These are phyloP conservation scores for Clonostachys rosea DNA, from an alignment of 2,329 filamentous ascomycete species.

Conservation along the genomic window DNA sequence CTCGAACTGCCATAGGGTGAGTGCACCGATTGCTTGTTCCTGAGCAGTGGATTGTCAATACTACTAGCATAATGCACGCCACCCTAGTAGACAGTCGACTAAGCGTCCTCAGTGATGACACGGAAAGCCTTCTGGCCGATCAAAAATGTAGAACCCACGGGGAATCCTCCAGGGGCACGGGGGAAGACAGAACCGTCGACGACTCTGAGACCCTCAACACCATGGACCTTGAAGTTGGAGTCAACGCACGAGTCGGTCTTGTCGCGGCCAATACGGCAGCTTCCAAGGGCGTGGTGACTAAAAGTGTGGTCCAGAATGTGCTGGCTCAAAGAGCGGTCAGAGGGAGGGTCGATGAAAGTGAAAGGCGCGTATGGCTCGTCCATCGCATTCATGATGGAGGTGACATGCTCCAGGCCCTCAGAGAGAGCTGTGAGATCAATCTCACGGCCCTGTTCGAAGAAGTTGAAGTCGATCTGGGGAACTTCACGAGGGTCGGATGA, in stretches of 20 bases:
- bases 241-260: constrained; percentile 52
- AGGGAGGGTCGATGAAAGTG: constrained; percentile 17
- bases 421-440: background rate
- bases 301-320: constrained; percentile 34
- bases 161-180: constrained; percentile 41
- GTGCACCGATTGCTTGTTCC: too few relatives aligned
- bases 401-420: background rate
- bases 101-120: constrained; percentile 29
- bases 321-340: background rate
- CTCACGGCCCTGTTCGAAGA: constrained; percentile 1
- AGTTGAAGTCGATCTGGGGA: constrained; percentile 55
- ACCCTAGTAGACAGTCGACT: background rate
- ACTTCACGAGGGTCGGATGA: constrained; percentile 56
- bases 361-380: constrained; percentile 19
- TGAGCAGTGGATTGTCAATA: too few relatives aligned
- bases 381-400: background rate
- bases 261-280: constrained; percentile 48
- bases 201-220: constrained; percentile 47
- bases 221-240: constrained; percentile 47
- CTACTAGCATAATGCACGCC: too few relatives aligned
- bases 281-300: constrained; percentile 54
- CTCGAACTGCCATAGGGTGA: too few relatives aligned
- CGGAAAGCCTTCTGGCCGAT: constrained; percentile 56
- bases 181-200: constrained; percentile 56
- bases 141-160: constrained; percentile 44